Evolutionary conservation across 805 yeast genomes (phyloP).

Genomic region (Yarrowia porcina): DNA sequence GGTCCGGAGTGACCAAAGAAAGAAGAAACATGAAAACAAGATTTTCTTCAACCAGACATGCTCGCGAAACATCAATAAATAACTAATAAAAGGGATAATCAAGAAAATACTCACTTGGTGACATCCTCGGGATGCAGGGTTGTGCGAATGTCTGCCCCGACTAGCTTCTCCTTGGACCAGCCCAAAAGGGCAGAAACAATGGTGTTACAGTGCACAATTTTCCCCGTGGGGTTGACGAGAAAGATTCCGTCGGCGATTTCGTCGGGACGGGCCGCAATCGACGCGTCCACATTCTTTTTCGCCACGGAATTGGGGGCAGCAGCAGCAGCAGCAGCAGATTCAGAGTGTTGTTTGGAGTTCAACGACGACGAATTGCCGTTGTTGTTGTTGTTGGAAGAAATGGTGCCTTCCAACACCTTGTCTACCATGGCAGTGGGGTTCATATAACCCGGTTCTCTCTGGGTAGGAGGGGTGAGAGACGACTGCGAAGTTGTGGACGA

Average conservation of each 20-base stretch:
- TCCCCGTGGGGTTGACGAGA: conserved; percentile 14
- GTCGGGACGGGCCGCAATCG: not conserved
- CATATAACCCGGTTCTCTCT: not conserved
- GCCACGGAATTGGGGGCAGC: not conserved
- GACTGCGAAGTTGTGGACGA: conserved; percentile 4
- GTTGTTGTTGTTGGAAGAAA: not conserved
- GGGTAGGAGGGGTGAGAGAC: not conserved
- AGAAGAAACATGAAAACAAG: too few species aligned
- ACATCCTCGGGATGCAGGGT: conserved; percentile 16
- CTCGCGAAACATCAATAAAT: not conserved
- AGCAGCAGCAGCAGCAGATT: not conserved
- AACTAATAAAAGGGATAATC: not conserved
- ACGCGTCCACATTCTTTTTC: not conserved
- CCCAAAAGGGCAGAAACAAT: not conserved
- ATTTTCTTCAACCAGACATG: conserved; percentile 6
- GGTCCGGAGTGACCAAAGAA: conserved; percentile 4
- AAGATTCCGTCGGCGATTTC: conserved; percentile 5
- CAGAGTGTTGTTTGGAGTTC: too few species aligned
- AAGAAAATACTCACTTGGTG: conserved; percentile 6
- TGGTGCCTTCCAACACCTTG: not conserved
- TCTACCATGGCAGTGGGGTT: conserved; percentile 21
- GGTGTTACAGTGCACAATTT: conserved; percentile 5
- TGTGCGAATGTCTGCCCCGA: conserved; percentile 4
- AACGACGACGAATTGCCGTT: too few species aligned
- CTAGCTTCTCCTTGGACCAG: conserved; percentile 6